Evolutionary conservation across 2,329 filamentous ascomycete species (phyloP), one percentile per base, ranked within the genome.

Genomic region (Aspergillus sp.): DNA sequence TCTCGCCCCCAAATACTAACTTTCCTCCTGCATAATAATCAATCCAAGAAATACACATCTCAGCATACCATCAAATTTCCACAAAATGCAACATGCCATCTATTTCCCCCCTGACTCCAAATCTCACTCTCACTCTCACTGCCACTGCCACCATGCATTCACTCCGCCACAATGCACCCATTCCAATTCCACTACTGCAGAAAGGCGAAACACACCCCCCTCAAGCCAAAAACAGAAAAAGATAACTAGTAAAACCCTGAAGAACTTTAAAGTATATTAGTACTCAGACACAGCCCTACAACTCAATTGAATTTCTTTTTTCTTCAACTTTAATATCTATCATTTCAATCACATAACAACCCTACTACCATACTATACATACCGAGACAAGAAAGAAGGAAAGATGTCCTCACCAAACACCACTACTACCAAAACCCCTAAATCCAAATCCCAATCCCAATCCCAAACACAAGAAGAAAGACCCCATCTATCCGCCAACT

Each of bases 401-500:
- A 45, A 21, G 2, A 55, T 32, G n/a, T 52, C 54, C n/a, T 21
- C 58, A 30, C 23, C 32, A 21, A 43, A 53, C 9, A 38, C 49
- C 12, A 17, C 57, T 30, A 30, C 28, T 4, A 30, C 38, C 38
- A 43, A 49, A 53, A 39, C 9, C 12, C 59, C 30, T 39, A 47
- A 43, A 21, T 10, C 59, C 30, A 51, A 47, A 38, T n/a, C 55
- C 28, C 56, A 28, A 54, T 8, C 23, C 9, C 17, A 36, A 19
- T n/a, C 39, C 49, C 38, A 47, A 10, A 45, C 41, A 17, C 47
- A 4, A 47, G 48, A 47, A 85, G 72, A 84, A 17, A 50, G 28
- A 28, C 73, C 65, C 10, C 89, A 93, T 55, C 78, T 82, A 58
- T 80, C 74, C 57, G 63, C 69, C 53, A 70, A 69, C 56, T 70